These are phyloP conservation scores for Mycena maculata DNA, from an alignment of 768 basidiomycete species.

Conservation along the genomic window DNA sequence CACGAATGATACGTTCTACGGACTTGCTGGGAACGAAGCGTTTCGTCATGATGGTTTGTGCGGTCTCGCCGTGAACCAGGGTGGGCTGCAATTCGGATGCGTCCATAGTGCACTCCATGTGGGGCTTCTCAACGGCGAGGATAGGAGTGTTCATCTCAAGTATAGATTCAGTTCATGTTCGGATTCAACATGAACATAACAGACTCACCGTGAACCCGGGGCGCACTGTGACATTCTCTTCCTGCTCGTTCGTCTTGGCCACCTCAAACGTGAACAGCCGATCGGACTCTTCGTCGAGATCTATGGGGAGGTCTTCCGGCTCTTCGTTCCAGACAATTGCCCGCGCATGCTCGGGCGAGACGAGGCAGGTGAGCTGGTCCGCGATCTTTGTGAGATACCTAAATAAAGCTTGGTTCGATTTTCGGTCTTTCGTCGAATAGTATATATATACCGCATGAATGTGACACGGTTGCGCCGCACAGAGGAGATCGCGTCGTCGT, in stretches of 20 bases:
- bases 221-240: constrained; percentile 57
- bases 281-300: constrained; percentile 55
- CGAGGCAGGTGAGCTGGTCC: constrained; percentile 64
- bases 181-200: not conserved
- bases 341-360: constrained; percentile 60
- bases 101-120: constrained; percentile 19
- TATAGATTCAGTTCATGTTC: not conserved
- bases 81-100: constrained; percentile 35
- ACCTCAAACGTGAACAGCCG: constrained; percentile 67
- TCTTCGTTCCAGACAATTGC: constrained; percentile 58
- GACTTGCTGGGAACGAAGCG: constrained; percentile 34
- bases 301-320: constrained; percentile 38
- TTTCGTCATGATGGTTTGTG: constrained; percentile 53
- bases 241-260: constrained; percentile 64
- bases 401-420: constrained; percentile 3
- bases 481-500: constrained; percentile 57
- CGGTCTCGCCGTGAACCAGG: constrained; percentile 53
- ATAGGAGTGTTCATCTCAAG: constrained; percentile 23
- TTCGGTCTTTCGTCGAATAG: not conserved
- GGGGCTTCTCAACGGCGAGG: constrained; percentile 18
- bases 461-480: constrained; percentile 65
- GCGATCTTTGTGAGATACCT: constrained; percentile 72
- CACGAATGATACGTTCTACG: not conserved
- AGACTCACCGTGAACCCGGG: constrained; percentile 59
- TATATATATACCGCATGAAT: constrained; percentile 65